Evolutionary conservation across 2,329 filamentous ascomycete genomes (phyloP).

Genomic region (Ophiocordyceps camponoti-rufipedis): DNA sequence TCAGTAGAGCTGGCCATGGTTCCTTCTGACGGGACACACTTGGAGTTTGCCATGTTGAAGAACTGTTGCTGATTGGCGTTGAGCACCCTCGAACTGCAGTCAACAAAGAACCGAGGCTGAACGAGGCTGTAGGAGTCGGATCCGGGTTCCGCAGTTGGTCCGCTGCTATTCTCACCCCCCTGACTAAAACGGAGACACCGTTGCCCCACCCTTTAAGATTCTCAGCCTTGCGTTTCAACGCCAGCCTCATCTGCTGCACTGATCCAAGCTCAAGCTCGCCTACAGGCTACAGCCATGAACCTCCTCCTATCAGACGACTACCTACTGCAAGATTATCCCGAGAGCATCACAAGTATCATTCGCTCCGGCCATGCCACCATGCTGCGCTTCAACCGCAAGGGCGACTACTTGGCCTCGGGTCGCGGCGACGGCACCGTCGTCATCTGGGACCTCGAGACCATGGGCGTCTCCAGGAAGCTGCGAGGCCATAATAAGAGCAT

Average conservation of each 20-base stretch:
- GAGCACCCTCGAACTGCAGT: background rate
- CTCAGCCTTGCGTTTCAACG: background rate
- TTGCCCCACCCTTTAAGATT: no score
- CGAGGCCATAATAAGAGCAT: constrained; percentile 87
- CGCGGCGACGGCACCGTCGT: constrained; percentile 88
- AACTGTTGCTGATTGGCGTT: background rate
- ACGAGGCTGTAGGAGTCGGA: background rate
- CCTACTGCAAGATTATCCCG: constrained; percentile 66
- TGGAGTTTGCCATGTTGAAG: constrained; percentile 33
- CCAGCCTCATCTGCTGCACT: background rate
- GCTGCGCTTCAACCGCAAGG: constrained; percentile 78
- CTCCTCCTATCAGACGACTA: constrained; percentile 43
- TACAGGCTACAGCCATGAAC: constrained; percentile 29
- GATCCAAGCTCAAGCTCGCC: background rate
- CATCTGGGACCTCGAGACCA: constrained; percentile 94
- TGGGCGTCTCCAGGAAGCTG: constrained; percentile 86
- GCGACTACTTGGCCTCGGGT: constrained; percentile 87
- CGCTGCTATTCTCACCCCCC: no score
- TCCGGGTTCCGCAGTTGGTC: background rate
- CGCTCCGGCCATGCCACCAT: constrained; percentile 50
- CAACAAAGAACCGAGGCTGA: background rate
- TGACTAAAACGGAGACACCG: no score
- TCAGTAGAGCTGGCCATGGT: background rate
- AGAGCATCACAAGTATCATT: constrained; percentile 74
- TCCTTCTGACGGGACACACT: constrained; percentile 15